Conservation (phyloP, 768 basidiomycete species). For the Peribolospora kevripleyi region DNA sequence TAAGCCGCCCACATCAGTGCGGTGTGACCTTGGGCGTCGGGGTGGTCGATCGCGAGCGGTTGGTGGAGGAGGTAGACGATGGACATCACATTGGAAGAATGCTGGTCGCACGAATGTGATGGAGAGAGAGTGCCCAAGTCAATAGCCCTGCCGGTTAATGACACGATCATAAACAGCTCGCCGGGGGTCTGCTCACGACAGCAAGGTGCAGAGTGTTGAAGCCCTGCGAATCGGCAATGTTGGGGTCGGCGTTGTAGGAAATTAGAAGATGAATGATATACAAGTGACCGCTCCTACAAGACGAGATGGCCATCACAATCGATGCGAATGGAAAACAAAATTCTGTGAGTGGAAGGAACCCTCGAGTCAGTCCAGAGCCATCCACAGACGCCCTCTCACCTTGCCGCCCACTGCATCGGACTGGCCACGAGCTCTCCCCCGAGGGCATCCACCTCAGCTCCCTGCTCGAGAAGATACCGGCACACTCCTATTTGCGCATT, state of each 20-base stretch:
- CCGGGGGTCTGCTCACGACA: constrained; percentile 16
- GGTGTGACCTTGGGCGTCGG: constrained; percentile 79
- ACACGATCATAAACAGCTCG: no score
- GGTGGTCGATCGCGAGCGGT: constrained; percentile 47
- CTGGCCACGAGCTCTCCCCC: constrained; percentile 88
- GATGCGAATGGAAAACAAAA: background rate
- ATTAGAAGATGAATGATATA: constrained; percentile 84
- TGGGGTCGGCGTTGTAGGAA: constrained; percentile 73
- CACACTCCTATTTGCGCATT: constrained; percentile 82
- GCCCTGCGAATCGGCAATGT: constrained; percentile 70
- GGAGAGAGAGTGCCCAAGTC: no score
- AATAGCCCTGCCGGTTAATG: no score
- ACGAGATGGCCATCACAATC: background rate
- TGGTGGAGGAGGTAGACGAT: constrained; percentile 76
- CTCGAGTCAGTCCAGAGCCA: background rate
- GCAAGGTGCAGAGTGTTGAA: constrained; percentile 91
- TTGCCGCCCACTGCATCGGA: constrained; percentile 92
- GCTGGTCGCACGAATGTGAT: constrained; percentile 20
- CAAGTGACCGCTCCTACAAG: constrained; percentile 59
- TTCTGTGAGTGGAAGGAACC: background rate
- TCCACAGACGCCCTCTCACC: constrained; percentile 12
- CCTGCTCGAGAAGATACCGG: constrained; percentile 64
- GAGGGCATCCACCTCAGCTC: constrained; percentile 78
- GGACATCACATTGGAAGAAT: constrained; percentile 85
- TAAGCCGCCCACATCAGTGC: constrained; percentile 97